phyloP scores from a whole-genome alignment of 352 stramenopile species.

The Phytophthora syringae region DNA sequence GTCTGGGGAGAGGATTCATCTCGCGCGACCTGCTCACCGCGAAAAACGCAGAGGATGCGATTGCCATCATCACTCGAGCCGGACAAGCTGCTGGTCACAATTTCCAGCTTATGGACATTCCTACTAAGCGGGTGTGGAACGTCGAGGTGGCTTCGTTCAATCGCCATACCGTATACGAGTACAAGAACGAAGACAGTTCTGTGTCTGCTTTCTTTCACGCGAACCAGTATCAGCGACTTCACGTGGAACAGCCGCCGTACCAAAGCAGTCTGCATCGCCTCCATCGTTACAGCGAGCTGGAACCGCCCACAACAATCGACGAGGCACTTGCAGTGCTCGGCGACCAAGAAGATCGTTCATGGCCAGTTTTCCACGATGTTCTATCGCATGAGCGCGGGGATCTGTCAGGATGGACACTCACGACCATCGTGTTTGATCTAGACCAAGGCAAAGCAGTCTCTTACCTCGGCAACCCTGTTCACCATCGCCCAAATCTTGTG shows the following conservation, averaged over 20 bases:
- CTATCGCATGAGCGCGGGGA: constrained; percentile 64
- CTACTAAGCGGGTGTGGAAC: constrained; percentile 57
- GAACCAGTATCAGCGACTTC: constrained; percentile 79
- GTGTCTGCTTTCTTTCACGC: constrained; percentile 68
- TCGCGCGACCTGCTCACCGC: constrained; percentile 66
- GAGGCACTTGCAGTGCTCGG: constrained; percentile 66
- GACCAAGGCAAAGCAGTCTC: constrained; percentile 46
- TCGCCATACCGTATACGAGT: constrained; percentile 57
- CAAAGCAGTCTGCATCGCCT: constrained; percentile 75
- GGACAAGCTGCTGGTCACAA: constrained; percentile 74
- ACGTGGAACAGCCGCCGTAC: constrained; percentile 64
- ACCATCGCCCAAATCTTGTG: constrained; percentile 38
- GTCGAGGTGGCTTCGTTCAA: constrained; percentile 73
- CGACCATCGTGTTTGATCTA: constrained; percentile 74
- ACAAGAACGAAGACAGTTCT: constrained; percentile 3
- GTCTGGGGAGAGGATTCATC: constrained; percentile 72
- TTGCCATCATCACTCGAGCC: constrained; percentile 54
- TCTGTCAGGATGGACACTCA: constrained; percentile 74
- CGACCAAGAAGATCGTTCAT: constrained; percentile 65
- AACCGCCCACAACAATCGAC: constrained; percentile 42
- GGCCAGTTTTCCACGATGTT: constrained; percentile 69
- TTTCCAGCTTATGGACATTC: constrained; percentile 80
- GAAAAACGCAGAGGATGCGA: constrained; percentile 49
- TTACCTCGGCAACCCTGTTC: constrained; percentile 54
- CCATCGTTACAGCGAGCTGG: constrained; percentile 60